A percentile compares a stretch with the other conserved stretches of the same genome.
Evolutionary conservation across 768 basidiomycete species (phyloP).

Genomic region (Kwoniella newhampshirensis): DNA sequence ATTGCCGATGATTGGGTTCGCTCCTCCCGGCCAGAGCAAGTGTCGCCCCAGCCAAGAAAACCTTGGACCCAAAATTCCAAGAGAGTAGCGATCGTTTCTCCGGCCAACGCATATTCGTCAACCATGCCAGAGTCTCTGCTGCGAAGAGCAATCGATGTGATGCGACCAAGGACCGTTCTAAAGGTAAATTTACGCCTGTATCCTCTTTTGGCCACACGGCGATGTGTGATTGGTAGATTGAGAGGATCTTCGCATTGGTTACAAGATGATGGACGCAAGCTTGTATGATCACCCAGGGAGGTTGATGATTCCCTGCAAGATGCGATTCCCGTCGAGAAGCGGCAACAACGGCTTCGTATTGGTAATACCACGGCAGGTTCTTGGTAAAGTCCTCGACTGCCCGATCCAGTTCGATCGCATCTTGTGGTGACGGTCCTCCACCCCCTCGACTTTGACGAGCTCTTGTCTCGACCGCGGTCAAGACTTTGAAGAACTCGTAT

Average conservation of each 20-base stretch:
- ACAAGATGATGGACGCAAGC: slow-evolving; percentile 7
- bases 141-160: slow-evolving; percentile 11
- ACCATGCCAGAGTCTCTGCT: slow-evolving; percentile 6
- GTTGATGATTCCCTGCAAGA: slow-evolving; percentile 5
- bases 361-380: background rate
- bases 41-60: slow-evolving; percentile 9
- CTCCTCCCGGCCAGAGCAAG: slow-evolving; percentile 4
- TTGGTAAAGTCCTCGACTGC: slow-evolving; percentile 3
- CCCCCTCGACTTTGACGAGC: background rate
- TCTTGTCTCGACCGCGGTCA: background rate
- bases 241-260: background rate
- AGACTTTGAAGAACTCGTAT: background rate
- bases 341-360: slow-evolving; percentile 1
- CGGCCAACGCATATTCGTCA: slow-evolving; percentile 10
- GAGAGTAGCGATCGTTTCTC: slow-evolving; percentile 5
- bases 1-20: background rate
- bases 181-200: background rate
- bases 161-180: slow-evolving; percentile 4
- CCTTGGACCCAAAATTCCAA: slow-evolving; percentile 16
- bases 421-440: background rate
- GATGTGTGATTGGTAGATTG: slow-evolving; percentile 7
- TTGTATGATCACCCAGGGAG: slow-evolving; percentile 12
- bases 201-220: background rate
- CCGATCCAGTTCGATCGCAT: background rate
- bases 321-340: background rate